Evolutionary conservation across 768 basidiomycete species (phyloP).

Genomic region (Russula compacta): DNA sequence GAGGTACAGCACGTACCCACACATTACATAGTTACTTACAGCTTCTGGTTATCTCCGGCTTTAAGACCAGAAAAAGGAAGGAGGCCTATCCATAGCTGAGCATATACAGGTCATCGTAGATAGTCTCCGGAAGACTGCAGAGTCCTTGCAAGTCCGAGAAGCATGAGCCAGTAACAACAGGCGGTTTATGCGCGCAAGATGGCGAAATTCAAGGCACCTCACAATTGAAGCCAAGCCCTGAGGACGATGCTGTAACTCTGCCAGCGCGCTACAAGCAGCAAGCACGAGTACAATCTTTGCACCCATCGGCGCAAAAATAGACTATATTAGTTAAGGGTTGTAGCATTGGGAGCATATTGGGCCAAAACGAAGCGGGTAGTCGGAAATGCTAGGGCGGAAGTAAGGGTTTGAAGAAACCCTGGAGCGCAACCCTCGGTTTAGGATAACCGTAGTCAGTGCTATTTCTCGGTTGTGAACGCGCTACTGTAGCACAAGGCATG

Average conservation of each 20-base stretch:
- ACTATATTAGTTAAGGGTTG: slow-evolving; percentile 13
- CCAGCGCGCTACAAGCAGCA: neutral
- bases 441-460: neutral
- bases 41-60: too few species aligned
- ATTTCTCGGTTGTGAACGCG: neutral
- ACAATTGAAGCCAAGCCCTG: neutral
- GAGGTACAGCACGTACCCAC: too few species aligned
- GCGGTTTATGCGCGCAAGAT: neutral
- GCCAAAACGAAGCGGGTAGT: slow-evolving; percentile 5
- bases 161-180: neutral
- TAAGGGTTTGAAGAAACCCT: slow-evolving; percentile 5
- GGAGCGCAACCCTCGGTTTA: neutral
- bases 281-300: slow-evolving; percentile 16
- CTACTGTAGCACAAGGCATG: neutral
- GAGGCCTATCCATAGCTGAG: too few species aligned
- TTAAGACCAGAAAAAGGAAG: too few species aligned
- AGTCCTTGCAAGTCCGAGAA: too few species aligned
- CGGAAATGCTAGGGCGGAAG: neutral
- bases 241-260: neutral
- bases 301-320: slow-evolving; percentile 11
- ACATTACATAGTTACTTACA: too few species aligned
- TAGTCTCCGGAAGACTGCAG: too few species aligned
- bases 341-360: slow-evolving; percentile 10
- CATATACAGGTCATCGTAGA: too few species aligned
- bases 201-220: neutral